Evolutionary conservation across 306 rosid genomes (phyloP), one percentile per base, ranked within the genome.

Genomic region (Inga laurina): DNA sequence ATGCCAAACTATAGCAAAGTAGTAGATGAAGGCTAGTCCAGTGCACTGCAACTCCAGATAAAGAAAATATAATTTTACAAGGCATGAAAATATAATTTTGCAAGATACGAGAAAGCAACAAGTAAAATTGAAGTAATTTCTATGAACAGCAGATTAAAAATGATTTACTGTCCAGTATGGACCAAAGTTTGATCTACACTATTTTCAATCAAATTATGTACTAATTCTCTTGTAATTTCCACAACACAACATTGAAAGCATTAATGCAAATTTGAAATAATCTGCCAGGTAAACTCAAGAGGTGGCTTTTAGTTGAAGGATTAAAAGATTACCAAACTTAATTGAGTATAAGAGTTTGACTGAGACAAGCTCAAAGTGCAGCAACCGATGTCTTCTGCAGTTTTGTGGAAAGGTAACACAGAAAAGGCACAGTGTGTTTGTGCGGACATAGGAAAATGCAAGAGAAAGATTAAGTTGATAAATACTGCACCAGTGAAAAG

Each of bases 1-100:
- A 75, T 41, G 74, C 43, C 72, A 80, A 84, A 84, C 72, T 52
- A 49, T 61, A 84, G 72, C 73, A 51, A 46, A 67, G 16, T 46
- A 35, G 24, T 44, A 39, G 54, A 18, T 56, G 21, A 16, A 70
- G 19, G 71, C 39, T 70, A 22, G 14, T 24, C 4, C 21, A 57
- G 21, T 3, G 35, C 35, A 44, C 76, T 54, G 56, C 70, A 39
- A 79, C 43, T 52, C 52, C 10, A 54, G 18, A 62, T 24, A 52
- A 51, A 39, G 59, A 52, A 52, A 7, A 18, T 52, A 35, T 79
- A n/a, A 68, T 21, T 79, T 67, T 57, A 69, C 19, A 68, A 51
- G 27, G 24, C 44, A 35, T 34, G n/a, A 59, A 79, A 35, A 19
- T 54, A 54, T 8, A 54, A 2, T 6, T 21, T 19, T 14, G 41